Evolutionary conservation across 768 basidiomycete species (phyloP).

Genomic region (Boletus rubescentipes): DNA sequence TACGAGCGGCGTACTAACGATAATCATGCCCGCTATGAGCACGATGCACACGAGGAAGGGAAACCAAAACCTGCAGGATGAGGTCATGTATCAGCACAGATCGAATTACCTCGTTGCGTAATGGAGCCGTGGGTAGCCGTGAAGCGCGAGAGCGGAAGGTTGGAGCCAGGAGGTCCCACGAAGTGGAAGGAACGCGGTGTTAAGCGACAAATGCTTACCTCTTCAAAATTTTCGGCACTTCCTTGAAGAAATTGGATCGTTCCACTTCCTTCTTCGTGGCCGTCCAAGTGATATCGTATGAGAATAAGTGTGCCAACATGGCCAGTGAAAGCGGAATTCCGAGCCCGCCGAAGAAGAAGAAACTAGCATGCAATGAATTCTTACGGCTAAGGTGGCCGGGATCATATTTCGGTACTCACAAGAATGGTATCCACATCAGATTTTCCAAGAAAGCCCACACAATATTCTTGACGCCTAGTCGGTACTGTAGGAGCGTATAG

Average conservation of each 20-base stretch:
- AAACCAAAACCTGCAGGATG: conserved; percentile 32
- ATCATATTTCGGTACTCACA: conserved; percentile 25
- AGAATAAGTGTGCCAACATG: conserved; percentile 54
- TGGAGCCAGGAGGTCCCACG: not conserved
- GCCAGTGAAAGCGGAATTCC: conserved; percentile 53
- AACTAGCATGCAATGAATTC: conserved; percentile 19
- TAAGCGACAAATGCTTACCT: conserved; percentile 18
- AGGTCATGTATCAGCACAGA: conserved; percentile 16
- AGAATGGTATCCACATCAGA: conserved; percentile 36
- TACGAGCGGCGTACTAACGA: conserved; percentile 53
- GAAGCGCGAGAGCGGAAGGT: not conserved
- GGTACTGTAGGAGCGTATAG: conserved; percentile 71
- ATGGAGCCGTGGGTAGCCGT: not conserved
- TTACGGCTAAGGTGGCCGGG: not conserved
- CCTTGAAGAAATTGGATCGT: conserved; percentile 86
- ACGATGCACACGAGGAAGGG: conserved; percentile 52
- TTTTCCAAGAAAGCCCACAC: conserved; percentile 28
- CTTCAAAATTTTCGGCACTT: conserved; percentile 79
- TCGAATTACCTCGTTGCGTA: conserved; percentile 1
- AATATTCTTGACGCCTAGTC: conserved; percentile 47
- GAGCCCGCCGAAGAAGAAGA: conserved; percentile 60
- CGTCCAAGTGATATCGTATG: conserved; percentile 58
- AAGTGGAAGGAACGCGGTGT: not conserved
- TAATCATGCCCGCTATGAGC: conserved; percentile 53
- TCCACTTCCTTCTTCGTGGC: conserved; percentile 81